These are phyloP conservation scores for Cydonia oblonga DNA, from an alignment of 331 rosid genomes.

Conservation along the genomic window DNA sequence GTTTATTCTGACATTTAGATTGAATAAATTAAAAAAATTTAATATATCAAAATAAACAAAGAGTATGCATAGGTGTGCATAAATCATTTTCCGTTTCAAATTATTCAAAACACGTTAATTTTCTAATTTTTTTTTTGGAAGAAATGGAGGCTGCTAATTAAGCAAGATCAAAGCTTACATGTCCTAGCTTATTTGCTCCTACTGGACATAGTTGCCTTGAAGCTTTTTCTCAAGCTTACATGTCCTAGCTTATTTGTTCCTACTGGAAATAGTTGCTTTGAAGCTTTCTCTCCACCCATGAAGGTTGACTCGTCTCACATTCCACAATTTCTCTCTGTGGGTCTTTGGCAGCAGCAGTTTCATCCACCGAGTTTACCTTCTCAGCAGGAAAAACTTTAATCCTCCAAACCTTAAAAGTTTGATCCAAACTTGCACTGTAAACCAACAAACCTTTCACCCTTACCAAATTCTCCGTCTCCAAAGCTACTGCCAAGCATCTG, in stretches of 20 bases:
- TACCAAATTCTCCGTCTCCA: constrained; percentile 20
- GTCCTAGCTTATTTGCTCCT: not conserved
- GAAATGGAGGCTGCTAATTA: not conserved
- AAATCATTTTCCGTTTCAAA: too few relatives aligned
- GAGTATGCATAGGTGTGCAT: too few relatives aligned
- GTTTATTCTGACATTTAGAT: too few relatives aligned
- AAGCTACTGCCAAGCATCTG: constrained; percentile 32
- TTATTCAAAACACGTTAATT: too few relatives aligned
- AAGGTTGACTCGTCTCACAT: constrained; percentile 33
- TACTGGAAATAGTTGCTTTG: constrained; percentile 23
- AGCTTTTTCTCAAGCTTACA: constrained; percentile 32
- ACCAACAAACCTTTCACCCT: constrained; percentile 27
- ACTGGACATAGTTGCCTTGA: constrained; percentile 24
- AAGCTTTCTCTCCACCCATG: constrained; percentile 43
- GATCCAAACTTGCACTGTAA: constrained; percentile 39
- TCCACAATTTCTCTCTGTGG: constrained; percentile 25
- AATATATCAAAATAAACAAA: too few relatives aligned
- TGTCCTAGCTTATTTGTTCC: not conserved
- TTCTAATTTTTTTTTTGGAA: not conserved
- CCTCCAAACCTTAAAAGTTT: constrained; percentile 39
- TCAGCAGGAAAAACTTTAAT: constrained; percentile 33
- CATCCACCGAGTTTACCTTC: constrained; percentile 16
- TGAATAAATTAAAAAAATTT: too few relatives aligned
- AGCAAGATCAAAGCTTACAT: not conserved
- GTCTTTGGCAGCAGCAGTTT: constrained; percentile 10